Evolutionary conservation across 768 basidiomycete species (phyloP).

Genomic region (Tricholoma sp.): DNA sequence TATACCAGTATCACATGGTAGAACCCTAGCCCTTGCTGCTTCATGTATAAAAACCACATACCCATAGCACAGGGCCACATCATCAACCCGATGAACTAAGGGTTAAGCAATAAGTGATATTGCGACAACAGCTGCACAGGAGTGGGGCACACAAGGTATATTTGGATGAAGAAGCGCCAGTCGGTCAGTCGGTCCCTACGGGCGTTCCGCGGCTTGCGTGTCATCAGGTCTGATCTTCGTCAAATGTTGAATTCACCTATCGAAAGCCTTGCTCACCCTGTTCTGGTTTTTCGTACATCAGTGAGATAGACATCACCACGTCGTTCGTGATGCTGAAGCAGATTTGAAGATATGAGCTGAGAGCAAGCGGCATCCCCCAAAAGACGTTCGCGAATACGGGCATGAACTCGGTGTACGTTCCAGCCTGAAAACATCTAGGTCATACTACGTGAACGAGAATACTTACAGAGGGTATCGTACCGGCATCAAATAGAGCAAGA

Average conservation of each 20-base stretch:
- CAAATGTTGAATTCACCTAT: neutral
- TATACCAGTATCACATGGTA: neutral
- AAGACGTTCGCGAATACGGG: constrained; percentile 49
- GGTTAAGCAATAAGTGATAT: constrained; percentile 41
- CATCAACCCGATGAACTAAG: constrained; percentile 35
- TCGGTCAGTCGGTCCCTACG: constrained; percentile 54
- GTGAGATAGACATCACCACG: constrained; percentile 46
- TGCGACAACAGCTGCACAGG: too few relatives aligned
- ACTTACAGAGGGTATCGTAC: constrained; percentile 38
- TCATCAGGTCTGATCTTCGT: constrained; percentile 31
- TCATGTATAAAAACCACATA: neutral
- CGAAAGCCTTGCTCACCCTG: constrained; percentile 23
- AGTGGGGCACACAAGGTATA: constrained; percentile 38
- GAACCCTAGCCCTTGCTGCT: neutral
- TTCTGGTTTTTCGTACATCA: constrained; percentile 60
- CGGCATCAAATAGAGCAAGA: constrained; percentile 43
- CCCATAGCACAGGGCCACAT: neutral
- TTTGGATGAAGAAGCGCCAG: constrained; percentile 48
- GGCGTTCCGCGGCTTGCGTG: constrained; percentile 48
- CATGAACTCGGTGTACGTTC: constrained; percentile 56
- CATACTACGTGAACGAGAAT: neutral
- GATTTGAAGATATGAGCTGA: constrained; percentile 37
- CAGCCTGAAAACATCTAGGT: constrained; percentile 2
- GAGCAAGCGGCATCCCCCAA: constrained; percentile 28
- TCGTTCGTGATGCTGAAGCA: constrained; percentile 57